Evolutionary conservation across 2,329 filamentous ascomycete species (phyloP).

Genomic region (Raffaelea albimanens): DNA sequence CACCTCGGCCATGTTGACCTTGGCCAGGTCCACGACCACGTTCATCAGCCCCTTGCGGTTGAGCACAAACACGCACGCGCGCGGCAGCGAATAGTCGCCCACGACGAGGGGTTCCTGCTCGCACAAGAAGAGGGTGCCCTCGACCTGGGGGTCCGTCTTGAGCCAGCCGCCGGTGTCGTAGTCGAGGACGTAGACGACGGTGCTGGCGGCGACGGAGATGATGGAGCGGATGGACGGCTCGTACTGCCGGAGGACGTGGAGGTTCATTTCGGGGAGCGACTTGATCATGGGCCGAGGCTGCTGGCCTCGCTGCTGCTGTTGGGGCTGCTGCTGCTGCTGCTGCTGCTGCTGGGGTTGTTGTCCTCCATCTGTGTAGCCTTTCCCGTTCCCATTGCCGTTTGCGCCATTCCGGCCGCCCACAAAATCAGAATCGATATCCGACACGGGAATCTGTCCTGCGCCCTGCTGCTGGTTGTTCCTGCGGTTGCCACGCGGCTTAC

Average conservation of each 20-base stretch:
- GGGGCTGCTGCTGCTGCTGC: too few relatives aligned
- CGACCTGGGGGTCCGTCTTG: slow-evolving; percentile 58
- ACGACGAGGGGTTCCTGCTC: slow-evolving; percentile 40
- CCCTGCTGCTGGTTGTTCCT: slow-evolving; percentile 14
- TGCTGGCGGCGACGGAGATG: slow-evolving; percentile 73
- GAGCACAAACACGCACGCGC: slow-evolving; percentile 58
- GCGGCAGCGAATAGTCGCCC: slow-evolving; percentile 25
- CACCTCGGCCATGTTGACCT: slow-evolving; percentile 55
- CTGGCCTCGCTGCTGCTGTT: not conserved
- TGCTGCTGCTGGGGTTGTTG: too few relatives aligned
- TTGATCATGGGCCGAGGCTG: slow-evolving; percentile 33
- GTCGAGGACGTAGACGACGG: slow-evolving; percentile 75
- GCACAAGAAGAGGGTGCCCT: slow-evolving; percentile 86
- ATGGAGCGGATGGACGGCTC: slow-evolving; percentile 65
- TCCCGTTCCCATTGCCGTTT: too few relatives aligned
- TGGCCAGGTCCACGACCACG: slow-evolving; percentile 54
- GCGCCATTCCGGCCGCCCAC: too few relatives aligned
- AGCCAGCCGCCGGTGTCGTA: slow-evolving; percentile 63
- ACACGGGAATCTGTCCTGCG: slow-evolving; percentile 25
- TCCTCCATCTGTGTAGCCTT: too few relatives aligned
- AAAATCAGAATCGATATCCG: slow-evolving; percentile 57
- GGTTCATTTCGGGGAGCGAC: slow-evolving; percentile 64
- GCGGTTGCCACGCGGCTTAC: slow-evolving; percentile 19
- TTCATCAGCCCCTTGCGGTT: slow-evolving; percentile 66
- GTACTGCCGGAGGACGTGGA: slow-evolving; percentile 74